Base-by-base conservation (phyloP, 2,329 filamentous ascomycete genomes). In the Tothia fuscella region DNA sequence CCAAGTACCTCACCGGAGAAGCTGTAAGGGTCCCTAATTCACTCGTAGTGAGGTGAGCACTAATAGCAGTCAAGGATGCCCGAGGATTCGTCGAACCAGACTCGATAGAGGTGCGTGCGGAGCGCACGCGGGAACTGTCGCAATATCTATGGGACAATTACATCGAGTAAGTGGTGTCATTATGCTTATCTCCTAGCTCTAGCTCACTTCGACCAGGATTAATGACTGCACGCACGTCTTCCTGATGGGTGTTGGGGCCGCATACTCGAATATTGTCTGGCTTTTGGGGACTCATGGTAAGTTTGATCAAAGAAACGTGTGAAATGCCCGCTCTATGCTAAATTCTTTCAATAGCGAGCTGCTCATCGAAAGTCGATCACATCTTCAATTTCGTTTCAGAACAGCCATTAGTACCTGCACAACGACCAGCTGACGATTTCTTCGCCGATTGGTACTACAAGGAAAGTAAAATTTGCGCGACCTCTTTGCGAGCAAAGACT, bases 121-220 rank as follows among this genome's bases (percentile, higher is more conserved):
- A 57, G 19, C 67, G 68, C 41, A 72, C 70, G 0, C 77, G 82
- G 47, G 79, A 89, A 46, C 66, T 95, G 9, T 76, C 89, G 4
- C 78, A 74, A 46, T 96, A 94, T 54, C 67, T 98, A 12, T 98
- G 91, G 91, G 88, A 95, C 52, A 98, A 98, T 56, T 95, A 95
- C 55, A 77, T 98, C 16, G 42, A 70, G n/a, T n/a, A n/a, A n/a
- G n/a, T n/a, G n/a, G n/a, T n/a, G n/a, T n/a, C n/a, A n/a, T n/a
- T n/a, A n/a, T n/a, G n/a, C n/a, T n/a, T n/a, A n/a, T n/a, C n/a
- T n/a, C n/a, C n/a, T n/a, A n/a, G n/a, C n/a, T n/a, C n/a, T n/a
- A n/a, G n/a, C n/a, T n/a, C n/a, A n/a, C n/a, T n/a, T n/a, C n/a
- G n/a, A n/a, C n/a, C n/a, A n/a, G n/a, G 83, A 24, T 78, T 79